Evolutionary conservation across 176 grass and related monocot species (phyloP).

Genomic region (Phoenix dactylifera): DNA sequence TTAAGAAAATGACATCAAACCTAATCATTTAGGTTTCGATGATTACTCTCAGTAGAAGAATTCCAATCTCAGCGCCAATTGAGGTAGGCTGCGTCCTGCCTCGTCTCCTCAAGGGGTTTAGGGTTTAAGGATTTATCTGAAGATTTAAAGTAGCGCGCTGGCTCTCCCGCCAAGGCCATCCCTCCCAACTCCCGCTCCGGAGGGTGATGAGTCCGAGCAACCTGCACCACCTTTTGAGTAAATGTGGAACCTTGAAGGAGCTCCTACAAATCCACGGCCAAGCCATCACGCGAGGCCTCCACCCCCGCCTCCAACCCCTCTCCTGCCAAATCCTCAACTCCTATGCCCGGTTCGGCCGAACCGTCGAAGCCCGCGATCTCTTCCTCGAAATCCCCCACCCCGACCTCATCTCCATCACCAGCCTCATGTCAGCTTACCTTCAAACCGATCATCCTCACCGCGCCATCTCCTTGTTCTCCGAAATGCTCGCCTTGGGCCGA

Average conservation of each 20-base stretch:
- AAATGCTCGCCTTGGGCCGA: not conserved
- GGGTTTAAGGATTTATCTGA: too few species aligned
- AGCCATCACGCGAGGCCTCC: conserved; percentile 24
- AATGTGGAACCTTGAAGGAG: conserved; percentile 31
- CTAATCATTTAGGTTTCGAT: too few species aligned
- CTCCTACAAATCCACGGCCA: conserved; percentile 38
- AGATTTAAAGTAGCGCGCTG: too few species aligned
- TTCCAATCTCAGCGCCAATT: too few species aligned
- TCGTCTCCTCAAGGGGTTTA: too few species aligned
- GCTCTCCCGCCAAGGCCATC: too few species aligned
- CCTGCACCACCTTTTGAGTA: conserved; percentile 30
- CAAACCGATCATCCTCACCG: conserved; percentile 11
- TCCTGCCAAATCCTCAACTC: conserved; percentile 50
- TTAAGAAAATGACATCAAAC: too few species aligned
- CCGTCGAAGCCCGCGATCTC: conserved; percentile 7
- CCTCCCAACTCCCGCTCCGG: too few species aligned
- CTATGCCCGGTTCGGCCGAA: conserved; percentile 19
- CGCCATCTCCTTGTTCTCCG: conserved; percentile 30
- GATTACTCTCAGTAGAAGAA: too few species aligned
- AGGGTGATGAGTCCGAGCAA: conserved; percentile 15
- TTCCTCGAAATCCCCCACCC: conserved; percentile 45
- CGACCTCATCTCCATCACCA: conserved; percentile 45
- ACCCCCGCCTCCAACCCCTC: conserved; percentile 28
- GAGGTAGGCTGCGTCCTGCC: too few species aligned
- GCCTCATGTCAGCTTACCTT: conserved; percentile 45